Evolutionary conservation across 2,329 filamentous ascomycete genomes (phyloP), one percentile per base, ranked within the genome.

Genomic region (Talaromyces sp.): DNA sequence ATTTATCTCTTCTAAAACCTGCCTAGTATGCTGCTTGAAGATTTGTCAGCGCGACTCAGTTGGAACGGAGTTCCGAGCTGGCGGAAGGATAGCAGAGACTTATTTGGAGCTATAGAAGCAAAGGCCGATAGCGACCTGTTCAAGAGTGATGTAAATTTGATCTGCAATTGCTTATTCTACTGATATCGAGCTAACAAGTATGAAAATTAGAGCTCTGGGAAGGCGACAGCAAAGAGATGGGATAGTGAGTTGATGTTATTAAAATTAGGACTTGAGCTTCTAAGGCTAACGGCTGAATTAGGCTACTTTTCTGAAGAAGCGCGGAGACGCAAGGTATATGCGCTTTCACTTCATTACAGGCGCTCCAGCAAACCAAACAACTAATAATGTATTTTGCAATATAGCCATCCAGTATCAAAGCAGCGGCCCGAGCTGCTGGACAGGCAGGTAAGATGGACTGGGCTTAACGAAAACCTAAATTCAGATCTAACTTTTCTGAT

Each of bases 341-440:
- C n/a, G n/a, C n/a, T n/a, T n/a, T n/a, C n/a, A n/a, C n/a, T n/a
- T n/a, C n/a, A 14, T n/a, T 8, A 20, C 2, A 19, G 6, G 13
- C 8, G n/a, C 13, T 16, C 11, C 3, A n/a, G 8, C 8, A 16
- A 37, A 37, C 11, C n/a, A n/a, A 14, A n/a, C 16, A 27, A 30
- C n/a, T n/a, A n/a, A 19, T n/a, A 7, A 43, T 11, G 20, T 14
- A 17, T 14, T 16, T 17, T 44, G 24, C 32, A 7, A 17, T 14
- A n/a, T 17, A 51, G 33, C 48, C 48, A 13, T 45, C 48, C 4
- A 51, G 30, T 29, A 51, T 51, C 40, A 51, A 51, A 37, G 41
- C 40, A 2, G 30, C 32, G 17, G 40, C 48, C 17, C 32, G 48
- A 19, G 48, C 40, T n/a, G 48, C 48, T 6, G 24, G 19, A 30